Evolutionary conservation across 2,329 filamentous ascomycete species (phyloP).

Genomic region (Fusarium drepaniforme): DNA sequence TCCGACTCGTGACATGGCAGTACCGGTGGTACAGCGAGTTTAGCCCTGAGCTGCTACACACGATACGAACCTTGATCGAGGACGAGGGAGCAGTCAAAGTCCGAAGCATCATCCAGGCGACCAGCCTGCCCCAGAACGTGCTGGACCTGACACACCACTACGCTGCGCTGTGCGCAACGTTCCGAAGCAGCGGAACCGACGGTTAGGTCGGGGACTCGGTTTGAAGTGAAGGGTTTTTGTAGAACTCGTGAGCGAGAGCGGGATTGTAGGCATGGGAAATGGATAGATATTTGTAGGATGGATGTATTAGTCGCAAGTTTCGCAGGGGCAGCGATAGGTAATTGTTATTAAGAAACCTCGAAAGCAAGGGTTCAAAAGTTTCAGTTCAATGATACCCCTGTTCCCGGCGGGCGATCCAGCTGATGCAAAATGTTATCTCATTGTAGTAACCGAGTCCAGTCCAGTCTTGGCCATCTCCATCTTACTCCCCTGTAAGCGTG

Average conservation of each 20-base stretch:
- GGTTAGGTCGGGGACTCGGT: slow-evolving; percentile 60
- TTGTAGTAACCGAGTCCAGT: neutral
- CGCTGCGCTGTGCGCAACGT: slow-evolving; percentile 92
- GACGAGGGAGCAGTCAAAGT: slow-evolving; percentile 98
- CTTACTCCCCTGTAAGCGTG: neutral
- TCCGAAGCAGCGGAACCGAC: slow-evolving; percentile 93
- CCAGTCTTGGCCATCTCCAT: neutral
- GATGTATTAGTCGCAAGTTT: neutral
- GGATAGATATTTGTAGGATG: slow-evolving; percentile 24
- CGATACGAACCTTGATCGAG: slow-evolving; percentile 93
- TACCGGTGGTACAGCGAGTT: slow-evolving; percentile 99
- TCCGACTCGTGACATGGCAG: slow-evolving; percentile 95
- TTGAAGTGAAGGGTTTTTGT: slow-evolving; percentile 8
- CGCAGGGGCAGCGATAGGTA: slow-evolving; percentile 28
- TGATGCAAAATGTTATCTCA: neutral
- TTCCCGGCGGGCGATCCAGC: neutral
- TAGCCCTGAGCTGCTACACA: slow-evolving; percentile 88
- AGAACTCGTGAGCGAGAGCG: neutral
- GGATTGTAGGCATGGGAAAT: slow-evolving; percentile 14
- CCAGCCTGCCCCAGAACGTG: slow-evolving; percentile 91
- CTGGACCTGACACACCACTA: slow-evolving; percentile 97
- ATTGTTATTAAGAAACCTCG: slow-evolving; percentile 20
- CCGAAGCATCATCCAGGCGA: slow-evolving; percentile 95
- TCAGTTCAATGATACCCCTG: slow-evolving; percentile 6
- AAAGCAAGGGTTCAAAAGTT: slow-evolving; percentile 30